phyloP scores from a whole-genome alignment of 768 basidiomycete genomes.

The Fibroporia radiculosa region DNA sequence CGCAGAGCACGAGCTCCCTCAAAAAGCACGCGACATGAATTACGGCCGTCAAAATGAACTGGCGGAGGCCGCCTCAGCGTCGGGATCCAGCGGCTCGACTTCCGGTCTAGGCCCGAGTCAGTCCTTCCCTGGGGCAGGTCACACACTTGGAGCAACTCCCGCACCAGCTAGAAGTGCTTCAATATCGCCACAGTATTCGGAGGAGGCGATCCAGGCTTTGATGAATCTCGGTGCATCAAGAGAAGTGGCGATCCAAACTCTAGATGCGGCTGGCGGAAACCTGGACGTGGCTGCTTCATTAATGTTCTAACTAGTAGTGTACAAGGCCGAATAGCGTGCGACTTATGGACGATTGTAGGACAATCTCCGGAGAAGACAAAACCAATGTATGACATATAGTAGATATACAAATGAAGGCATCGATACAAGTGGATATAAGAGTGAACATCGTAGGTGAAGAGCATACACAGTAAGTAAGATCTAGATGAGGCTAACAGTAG shows the following conservation, averaged over 20 bases:
- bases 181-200: slow-evolving; percentile 35
- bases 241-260: slow-evolving; percentile 66
- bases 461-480: background rate
- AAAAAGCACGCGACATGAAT: slow-evolving; percentile 52
- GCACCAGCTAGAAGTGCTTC: slow-evolving; percentile 16
- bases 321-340: background rate
- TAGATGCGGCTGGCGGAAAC: slow-evolving; percentile 80
- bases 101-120: slow-evolving; percentile 13
- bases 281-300: slow-evolving; percentile 84
- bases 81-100: too few species aligned
- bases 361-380: background rate
- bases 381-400: slow-evolving; percentile 5
- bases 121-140: slow-evolving; percentile 64
- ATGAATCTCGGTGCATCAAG: slow-evolving; percentile 73
- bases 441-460: background rate
- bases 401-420: slow-evolving; percentile 1
- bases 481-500: slow-evolving; percentile 74
- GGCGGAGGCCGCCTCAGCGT: slow-evolving; percentile 19
- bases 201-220: slow-evolving; percentile 53
- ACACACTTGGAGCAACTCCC: slow-evolving; percentile 46
- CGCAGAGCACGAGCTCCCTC: slow-evolving; percentile 90
- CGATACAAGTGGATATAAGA: slow-evolving; percentile 7
- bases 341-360: background rate
- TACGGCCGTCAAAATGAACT: slow-evolving; percentile 19
- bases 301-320: slow-evolving; percentile 45